Evolutionary conservation across 2,329 filamentous ascomycete species (phyloP).

Genomic region (Rhinocladiella similis): DNA sequence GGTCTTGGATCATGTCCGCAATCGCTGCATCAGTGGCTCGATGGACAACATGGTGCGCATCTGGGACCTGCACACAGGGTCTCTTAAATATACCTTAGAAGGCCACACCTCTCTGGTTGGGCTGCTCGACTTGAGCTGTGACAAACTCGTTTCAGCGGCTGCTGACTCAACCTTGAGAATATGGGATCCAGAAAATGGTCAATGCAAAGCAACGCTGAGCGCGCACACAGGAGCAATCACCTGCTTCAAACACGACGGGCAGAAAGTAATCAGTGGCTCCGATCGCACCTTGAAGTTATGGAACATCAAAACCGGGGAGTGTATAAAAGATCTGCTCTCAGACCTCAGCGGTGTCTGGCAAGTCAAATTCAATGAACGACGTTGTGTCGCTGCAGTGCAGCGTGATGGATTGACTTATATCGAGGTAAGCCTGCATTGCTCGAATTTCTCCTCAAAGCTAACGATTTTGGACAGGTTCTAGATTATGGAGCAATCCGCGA

Average conservation of each 20-base stretch:
- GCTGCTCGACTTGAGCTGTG: conserved; percentile 82
- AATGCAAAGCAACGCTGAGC: conserved; percentile 84
- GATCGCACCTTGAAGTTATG: conserved; percentile 98
- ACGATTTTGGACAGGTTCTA: conserved; percentile 66
- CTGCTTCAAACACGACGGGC: conserved; percentile 95
- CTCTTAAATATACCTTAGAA: conserved; percentile 84
- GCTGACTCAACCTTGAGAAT: conserved; percentile 94
- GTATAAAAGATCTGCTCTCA: conserved; percentile 86
- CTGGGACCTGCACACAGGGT: conserved; percentile 87
- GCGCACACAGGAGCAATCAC: conserved; percentile 97
- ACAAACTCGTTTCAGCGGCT: conserved; percentile 89
- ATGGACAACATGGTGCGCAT: conserved; percentile 99
- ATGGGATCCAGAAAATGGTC: conserved; percentile 92
- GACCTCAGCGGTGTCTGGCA: conserved; percentile 98
- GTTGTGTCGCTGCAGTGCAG: conserved; percentile 95
- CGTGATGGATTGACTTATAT: conserved; percentile 90
- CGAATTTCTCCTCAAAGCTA: conserved; percentile 16
- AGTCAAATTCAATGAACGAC: conserved; percentile 92
- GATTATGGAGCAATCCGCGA: conserved; percentile 95
- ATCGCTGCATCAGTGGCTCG: conserved; percentile 93
- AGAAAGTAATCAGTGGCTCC: conserved; percentile 94
- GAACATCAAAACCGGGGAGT: conserved; percentile 90
- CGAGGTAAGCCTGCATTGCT: conserved; percentile 60
- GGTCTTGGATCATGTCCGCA: conserved; percentile 85
- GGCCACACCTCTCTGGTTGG: conserved; percentile 92